Conservation (phyloP, 768 basidiomycete genomes). For the Xanthoconium purpureum region DNA sequence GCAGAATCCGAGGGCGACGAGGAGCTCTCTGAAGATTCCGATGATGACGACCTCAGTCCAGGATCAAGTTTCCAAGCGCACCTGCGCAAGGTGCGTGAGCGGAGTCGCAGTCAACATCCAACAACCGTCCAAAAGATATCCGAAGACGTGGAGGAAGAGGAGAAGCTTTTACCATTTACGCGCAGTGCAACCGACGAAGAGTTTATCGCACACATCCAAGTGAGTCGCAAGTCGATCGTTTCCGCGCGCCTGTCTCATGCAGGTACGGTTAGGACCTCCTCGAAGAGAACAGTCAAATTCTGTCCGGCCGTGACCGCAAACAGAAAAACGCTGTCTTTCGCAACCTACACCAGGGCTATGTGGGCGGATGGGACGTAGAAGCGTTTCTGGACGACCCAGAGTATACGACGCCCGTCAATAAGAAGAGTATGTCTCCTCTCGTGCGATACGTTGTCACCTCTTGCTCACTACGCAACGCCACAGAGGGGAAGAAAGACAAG, state of each 20-base stretch:
- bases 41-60: constrained; percentile 36
- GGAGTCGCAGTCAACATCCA: constrained; percentile 13
- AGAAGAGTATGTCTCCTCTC: constrained; percentile 45
- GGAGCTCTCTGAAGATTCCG: constrained; percentile 26
- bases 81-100: constrained; percentile 33
- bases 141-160: constrained; percentile 33
- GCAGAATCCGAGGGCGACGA: constrained; percentile 30
- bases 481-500: constrained; percentile 34
- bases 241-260: background rate
- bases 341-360: constrained; percentile 56
- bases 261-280: constrained; percentile 49
- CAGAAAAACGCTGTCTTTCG: constrained; percentile 55
- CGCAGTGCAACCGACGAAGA: constrained; percentile 59
- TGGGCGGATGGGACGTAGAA: constrained; percentile 40
- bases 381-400: constrained; percentile 26
- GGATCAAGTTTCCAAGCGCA: constrained; percentile 35
- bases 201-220: constrained; percentile 54
- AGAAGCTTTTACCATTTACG: constrained; percentile 21
- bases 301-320: constrained; percentile 45
- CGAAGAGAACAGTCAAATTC: constrained; percentile 54
- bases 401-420: constrained; percentile 22
- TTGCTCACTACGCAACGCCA: background rate
- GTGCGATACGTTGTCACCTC: background rate
- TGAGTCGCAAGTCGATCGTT: constrained; percentile 26
- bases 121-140: constrained; percentile 9